Conservation (phyloP, 2,329 filamentous ascomycete species). For the Neofusicoccum cordaticola region DNA sequence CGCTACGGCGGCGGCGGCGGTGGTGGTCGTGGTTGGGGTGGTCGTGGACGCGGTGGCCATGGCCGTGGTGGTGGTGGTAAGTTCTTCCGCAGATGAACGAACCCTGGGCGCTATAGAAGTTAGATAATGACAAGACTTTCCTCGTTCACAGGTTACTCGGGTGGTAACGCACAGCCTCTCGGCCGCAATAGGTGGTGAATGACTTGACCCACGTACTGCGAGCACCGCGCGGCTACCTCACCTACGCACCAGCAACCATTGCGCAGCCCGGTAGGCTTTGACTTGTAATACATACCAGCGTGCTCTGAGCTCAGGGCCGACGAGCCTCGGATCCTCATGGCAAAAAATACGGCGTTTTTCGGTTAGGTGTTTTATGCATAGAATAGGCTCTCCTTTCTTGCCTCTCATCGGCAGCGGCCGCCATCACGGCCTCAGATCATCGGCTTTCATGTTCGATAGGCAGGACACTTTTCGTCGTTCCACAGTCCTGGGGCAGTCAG, state of each 20-base stretch:
- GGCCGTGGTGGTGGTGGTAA: slow-evolving; percentile 54
- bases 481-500: background rate
- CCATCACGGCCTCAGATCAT: background rate
- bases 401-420: slow-evolving; percentile 1
- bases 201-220: background rate
- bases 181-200: slow-evolving; percentile 42
- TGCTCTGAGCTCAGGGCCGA: background rate
- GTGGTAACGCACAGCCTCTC: slow-evolving; percentile 38
- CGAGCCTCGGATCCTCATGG: background rate
- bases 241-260: background rate
- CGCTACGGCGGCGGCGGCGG: slow-evolving; percentile 85
- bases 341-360: slow-evolving; percentile 14
- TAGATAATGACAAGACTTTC: slow-evolving; percentile 11
- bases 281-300: slow-evolving; percentile 11
- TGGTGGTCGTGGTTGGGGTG: slow-evolving; percentile 65
- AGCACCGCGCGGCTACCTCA: background rate
- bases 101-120: background rate
- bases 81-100: slow-evolving; percentile 18
- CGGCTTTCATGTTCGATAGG: background rate
- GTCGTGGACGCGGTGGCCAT: slow-evolving; percentile 66
- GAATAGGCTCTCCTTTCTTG: background rate
- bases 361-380: slow-evolving; percentile 16
- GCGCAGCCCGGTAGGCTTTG: slow-evolving; percentile 12
- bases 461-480: background rate
- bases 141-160: slow-evolving; percentile 18